Evolutionary conservation across 2,329 filamentous ascomycete genomes (phyloP).

Genomic region (Hypoxylon sp.): DNA sequence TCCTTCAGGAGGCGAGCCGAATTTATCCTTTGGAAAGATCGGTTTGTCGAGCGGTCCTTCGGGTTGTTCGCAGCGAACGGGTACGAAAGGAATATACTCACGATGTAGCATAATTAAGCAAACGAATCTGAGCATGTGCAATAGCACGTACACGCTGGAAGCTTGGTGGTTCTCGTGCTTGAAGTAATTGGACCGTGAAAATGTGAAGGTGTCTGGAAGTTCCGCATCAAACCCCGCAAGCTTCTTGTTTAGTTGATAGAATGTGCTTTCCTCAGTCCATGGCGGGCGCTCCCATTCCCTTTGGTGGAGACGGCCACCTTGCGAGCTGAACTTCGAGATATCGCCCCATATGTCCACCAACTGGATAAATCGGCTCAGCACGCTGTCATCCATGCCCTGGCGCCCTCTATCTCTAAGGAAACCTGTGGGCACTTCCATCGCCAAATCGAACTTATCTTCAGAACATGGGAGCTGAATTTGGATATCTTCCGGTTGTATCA

Average conservation of each 20-base stretch:
- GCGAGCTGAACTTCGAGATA: conserved; percentile 70
- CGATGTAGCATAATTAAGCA: conserved; percentile 78
- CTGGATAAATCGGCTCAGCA: conserved; percentile 68
- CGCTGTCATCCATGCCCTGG: conserved; percentile 60
- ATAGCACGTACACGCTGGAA: conserved; percentile 74
- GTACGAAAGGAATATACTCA: conserved; percentile 77
- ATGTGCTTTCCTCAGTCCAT: conserved; percentile 71
- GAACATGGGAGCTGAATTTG: conserved; percentile 78
- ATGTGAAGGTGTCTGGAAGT: conserved; percentile 70
- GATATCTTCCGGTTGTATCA: conserved; percentile 72
- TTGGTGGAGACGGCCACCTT: conserved; percentile 67
- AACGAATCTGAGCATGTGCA: conserved; percentile 76
- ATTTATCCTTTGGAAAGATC: conserved; percentile 64
- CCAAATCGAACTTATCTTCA: conserved; percentile 75
- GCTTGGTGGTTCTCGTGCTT: conserved; percentile 76
- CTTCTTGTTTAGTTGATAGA: conserved; percentile 66
- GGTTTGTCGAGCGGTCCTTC: conserved; percentile 72
- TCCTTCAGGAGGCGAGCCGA: conserved; percentile 61
- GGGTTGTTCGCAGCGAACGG: conserved; percentile 66
- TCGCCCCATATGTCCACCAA: conserved; percentile 73
- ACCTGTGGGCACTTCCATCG: conserved; percentile 69
- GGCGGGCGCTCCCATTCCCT: conserved; percentile 62
- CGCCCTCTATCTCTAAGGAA: conserved; percentile 58
- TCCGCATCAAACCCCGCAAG: conserved; percentile 67
- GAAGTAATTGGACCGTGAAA: conserved; percentile 74